Evolutionary conservation across 192 early-diverging fungal species (phyloP), one percentile per base, ranked within the genome.

Genomic region (Chytriomyces sp.): DNA sequence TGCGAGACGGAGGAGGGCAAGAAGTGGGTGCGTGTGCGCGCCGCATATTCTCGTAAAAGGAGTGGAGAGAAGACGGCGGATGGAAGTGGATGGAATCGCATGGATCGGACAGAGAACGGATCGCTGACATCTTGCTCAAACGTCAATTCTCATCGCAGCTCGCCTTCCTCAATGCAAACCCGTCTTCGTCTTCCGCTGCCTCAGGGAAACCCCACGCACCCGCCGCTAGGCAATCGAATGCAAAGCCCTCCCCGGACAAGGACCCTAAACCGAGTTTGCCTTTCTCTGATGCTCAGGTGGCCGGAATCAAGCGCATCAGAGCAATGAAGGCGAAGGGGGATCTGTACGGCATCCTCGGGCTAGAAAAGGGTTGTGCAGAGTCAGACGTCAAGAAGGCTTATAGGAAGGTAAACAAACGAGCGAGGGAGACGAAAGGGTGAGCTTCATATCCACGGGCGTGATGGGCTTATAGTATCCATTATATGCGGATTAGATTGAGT

Each of bases 361-460:
- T 96, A 49, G 83, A 85, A 28, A 93, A 93, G 74, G 76, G 82
- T 33, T 93, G 90, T 44, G 84, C 87, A 14, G 93, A 94, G 17
- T 75, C 70, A 2, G 94, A 96, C 61, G 90, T 98, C 25, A 96
- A 96, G 76, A 95, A 93, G 80, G 91, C 96, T 25, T 98, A 98
- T 82, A 83, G 95, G 71, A 96, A 95, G 89, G 92, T 92, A n/a
- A n/a, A n/a, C n/a, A n/a, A n/a, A n/a, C n/a, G n/a, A n/a, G n/a
- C n/a, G n/a, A n/a, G n/a, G n/a, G n/a, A n/a, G n/a, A n/a, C n/a
- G n/a, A n/a, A n/a, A n/a, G n/a, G n/a, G n/a, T n/a, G n/a, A n/a
- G n/a, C n/a, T n/a, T n/a, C n/a, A n/a, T n/a, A n/a, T n/a, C n/a
- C n/a, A n/a, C n/a, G n/a, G n/a, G n/a, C n/a, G n/a, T n/a, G n/a